A percentile compares a stretch with the other conserved stretches of the same genome.
phyloP scores from a whole-genome alignment of 228 moss, liverwort and hornwort genomes.

The Sphagnum fallax region DNA sequence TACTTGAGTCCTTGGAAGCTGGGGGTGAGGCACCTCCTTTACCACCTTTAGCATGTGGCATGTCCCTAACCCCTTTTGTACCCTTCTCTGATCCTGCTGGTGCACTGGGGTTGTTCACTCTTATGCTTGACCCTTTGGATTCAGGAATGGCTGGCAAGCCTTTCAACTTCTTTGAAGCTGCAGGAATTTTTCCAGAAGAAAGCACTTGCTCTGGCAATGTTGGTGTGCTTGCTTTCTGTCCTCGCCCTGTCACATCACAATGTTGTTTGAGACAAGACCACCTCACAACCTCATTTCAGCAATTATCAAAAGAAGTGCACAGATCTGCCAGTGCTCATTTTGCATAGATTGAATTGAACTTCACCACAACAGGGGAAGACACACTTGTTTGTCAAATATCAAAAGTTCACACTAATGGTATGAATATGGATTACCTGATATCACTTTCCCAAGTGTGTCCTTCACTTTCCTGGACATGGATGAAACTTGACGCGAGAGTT shows the following conservation, averaged over 20 bases:
- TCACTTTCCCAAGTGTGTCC: constrained; percentile 76
- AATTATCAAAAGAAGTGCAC: too few species aligned
- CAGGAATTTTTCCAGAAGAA: constrained; percentile 14
- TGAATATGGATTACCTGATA: constrained; percentile 47
- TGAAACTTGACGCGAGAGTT: constrained; percentile 79
- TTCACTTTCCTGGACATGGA: constrained; percentile 83
- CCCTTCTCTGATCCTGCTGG: constrained; percentile 9
- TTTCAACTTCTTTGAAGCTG: constrained; percentile 13
- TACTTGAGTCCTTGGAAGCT: constrained; percentile 3
- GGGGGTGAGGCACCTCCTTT: constrained; percentile 3
- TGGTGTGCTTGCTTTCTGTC: constrained; percentile 18
- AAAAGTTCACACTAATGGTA: too few species aligned
- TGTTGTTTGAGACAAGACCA: too few species aligned
- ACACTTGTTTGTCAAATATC: too few species aligned
- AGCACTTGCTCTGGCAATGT: constrained; percentile 20
- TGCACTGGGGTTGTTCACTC: constrained; percentile 10
- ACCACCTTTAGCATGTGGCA: constrained; percentile 27
- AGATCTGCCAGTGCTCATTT: too few species aligned
- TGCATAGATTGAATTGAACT: too few species aligned
- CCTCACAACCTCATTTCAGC: too few species aligned
- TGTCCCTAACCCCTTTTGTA: constrained; percentile 36
- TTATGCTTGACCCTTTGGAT: constrained; percentile 23
- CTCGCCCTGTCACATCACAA: constrained; percentile 20
- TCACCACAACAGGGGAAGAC: too few species aligned
- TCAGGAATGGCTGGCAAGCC: constrained; percentile 29